Conservation (phyloP, 1,284 basidiomycete genomes). For the Pascua sp. region DNA sequence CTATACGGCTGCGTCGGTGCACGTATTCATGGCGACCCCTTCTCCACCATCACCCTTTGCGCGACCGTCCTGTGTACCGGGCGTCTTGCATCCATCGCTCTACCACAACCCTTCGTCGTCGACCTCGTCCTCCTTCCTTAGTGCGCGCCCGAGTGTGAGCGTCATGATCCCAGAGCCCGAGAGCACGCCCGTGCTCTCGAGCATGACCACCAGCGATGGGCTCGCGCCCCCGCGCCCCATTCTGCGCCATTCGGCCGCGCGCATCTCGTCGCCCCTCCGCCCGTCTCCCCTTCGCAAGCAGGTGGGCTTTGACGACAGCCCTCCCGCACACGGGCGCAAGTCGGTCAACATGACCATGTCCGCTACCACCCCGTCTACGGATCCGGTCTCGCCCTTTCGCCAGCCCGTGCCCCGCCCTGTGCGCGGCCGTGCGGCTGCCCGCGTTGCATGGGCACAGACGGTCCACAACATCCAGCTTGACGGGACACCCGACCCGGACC, state of each 20-base stretch:
- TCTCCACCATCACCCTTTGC: too few relatives aligned
- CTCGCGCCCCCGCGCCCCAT: constrained; percentile 4
- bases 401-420: background rate
- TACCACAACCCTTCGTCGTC: too few relatives aligned
- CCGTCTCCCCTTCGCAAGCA: constrained; percentile 13
- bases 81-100: too few relatives aligned
- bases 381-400: background rate
- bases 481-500: background rate
- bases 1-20: too few relatives aligned
- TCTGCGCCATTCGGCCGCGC: constrained; percentile 7
- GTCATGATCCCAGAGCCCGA: too few relatives aligned
- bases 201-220: too few relatives aligned
- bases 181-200: too few relatives aligned
- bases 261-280: constrained; percentile 14
- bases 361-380: background rate
- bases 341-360: background rate
- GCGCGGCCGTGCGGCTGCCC: background rate
- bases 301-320: constrained; percentile 9
- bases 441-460: constrained; percentile 11
- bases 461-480: background rate
- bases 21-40: too few relatives aligned
- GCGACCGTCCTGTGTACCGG: too few relatives aligned
- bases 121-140: too few relatives aligned
- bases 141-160: too few relatives aligned
- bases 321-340: background rate